Base-by-base conservation (phyloP, 2,329 filamentous ascomycete species). In the Monilinia aucupariae region DNA sequence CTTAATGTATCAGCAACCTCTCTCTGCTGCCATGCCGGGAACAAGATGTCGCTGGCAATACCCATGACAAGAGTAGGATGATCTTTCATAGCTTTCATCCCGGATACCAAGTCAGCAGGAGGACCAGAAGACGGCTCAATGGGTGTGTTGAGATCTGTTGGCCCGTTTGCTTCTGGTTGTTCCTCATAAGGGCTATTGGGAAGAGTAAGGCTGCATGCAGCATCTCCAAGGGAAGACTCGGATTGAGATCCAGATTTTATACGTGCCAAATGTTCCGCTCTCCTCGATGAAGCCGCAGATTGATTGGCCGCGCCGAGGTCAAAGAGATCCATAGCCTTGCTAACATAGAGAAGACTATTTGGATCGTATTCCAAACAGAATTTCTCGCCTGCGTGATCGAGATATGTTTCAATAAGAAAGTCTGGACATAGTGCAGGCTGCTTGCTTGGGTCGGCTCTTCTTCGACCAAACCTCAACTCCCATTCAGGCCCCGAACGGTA, bases 311-410 rank as follows among this genome's bases (percentile, higher is more conserved):
- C 79, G 30, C 94, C 92, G 0, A 99, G 83, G 71, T 99, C 94
- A 75, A 99, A 99, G 15, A 99, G 81, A 73, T 99, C 94, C 94
- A 99, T 99, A 6, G 94, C 94, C 77, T 99, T 99, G 75, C 91
- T 96, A 63, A 99, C 91, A 75, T 99, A 99, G 2, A 99, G 80
- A 47, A 97, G 78, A 72, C 92, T 96, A 77, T 99, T 99, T 32
- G 94, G 86, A 72, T 99, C 94, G 74, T 97, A 97, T 67, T 94
- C 92, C 32, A 99, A 81, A 74, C 92, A 97, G 80, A 96, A 99
- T 76, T 99, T 99, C 79, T 99, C 94, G 25, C 94, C 94, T 0
- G 94, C 94, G 72, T 99, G 94, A 75, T 99, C 94, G 22, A 99
- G 84, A 74, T 99, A 99, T 0, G 94, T 99, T 78, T 99, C 94